A percentile compares a stretch with the other conserved stretches of the same genome.
phyloP scores from a whole-genome alignment of 768 basidiomycete species.

The Pleurotus platypus region DNA sequence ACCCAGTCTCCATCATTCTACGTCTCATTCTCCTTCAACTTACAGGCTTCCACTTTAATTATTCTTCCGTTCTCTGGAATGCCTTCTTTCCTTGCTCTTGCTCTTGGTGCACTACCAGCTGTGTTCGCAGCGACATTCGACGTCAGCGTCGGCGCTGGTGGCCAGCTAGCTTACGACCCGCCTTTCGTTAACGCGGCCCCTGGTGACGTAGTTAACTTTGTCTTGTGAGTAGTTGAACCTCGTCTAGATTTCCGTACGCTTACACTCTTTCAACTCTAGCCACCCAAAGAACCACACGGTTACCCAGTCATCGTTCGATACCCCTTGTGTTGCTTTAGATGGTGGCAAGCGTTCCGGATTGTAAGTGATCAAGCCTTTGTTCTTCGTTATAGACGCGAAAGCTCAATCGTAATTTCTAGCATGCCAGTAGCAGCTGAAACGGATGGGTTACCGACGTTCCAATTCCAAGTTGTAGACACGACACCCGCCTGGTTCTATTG shows the following conservation, averaged over 20 bases:
- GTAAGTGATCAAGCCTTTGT: constrained; percentile 21
- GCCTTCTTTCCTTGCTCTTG: constrained; percentile 13
- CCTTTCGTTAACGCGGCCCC: constrained; percentile 32
- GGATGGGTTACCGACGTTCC: constrained; percentile 31
- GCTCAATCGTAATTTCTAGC: constrained; percentile 12
- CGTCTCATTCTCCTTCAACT: neutral
- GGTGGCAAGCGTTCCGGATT: constrained; percentile 32
- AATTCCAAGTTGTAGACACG: constrained; percentile 35
- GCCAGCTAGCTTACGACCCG: constrained; percentile 28
- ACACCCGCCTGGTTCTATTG: constrained; percentile 60
- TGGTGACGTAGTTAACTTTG: constrained; percentile 46
- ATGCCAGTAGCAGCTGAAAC: constrained; percentile 38
- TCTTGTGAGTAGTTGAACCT: constrained; percentile 34
- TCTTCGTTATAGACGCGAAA: neutral
- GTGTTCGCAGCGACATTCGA: constrained; percentile 24
- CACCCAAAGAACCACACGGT: constrained; percentile 48
- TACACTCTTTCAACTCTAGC: constrained; percentile 17
- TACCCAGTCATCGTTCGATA: constrained; percentile 43
- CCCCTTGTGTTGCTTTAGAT: constrained; percentile 25
- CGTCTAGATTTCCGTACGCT: constrained; percentile 13
- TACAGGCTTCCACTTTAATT: neutral
- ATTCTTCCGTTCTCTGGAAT: neutral
- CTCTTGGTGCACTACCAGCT: constrained; percentile 23
- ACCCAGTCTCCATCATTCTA: neutral
- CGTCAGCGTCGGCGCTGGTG: constrained; percentile 32